Evolutionary conservation across 2,329 filamentous ascomycete species (phyloP).

Genomic region (Nemania sp.): DNA sequence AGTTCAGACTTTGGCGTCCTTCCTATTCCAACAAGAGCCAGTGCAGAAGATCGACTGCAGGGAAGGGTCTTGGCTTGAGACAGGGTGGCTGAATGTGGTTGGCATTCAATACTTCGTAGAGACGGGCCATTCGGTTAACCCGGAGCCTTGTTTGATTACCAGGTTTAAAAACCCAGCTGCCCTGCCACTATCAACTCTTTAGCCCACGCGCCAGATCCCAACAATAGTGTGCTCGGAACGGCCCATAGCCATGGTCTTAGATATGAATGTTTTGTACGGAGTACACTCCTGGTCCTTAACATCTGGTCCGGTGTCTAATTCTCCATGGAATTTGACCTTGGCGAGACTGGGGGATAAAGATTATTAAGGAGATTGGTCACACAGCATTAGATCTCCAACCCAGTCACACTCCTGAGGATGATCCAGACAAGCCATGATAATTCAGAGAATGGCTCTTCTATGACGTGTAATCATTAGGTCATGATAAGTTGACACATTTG

Average conservation of each 20-base stretch:
- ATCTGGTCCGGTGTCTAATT: background rate
- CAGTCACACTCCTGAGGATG: background rate
- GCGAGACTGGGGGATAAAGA: background rate
- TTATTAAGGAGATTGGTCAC: background rate
- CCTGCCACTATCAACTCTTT: background rate
- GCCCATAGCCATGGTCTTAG: too few species aligned
- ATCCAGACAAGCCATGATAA: background rate
- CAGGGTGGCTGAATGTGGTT: constrained; percentile 4
- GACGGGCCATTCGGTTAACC: background rate
- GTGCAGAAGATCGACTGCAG: constrained; percentile 7
- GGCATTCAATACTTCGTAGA: constrained; percentile 2
- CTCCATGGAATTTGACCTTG: background rate
- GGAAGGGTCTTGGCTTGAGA: background rate
- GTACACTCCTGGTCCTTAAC: background rate
- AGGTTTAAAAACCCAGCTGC: background rate
- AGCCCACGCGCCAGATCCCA: too few species aligned
- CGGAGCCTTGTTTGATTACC: constrained; percentile 8
- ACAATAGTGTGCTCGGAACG: too few species aligned
- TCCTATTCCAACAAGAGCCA: constrained; percentile 11
- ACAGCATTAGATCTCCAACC: background rate
- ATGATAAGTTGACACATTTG: background rate
- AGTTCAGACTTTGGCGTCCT: background rate
- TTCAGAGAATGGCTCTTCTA: background rate
- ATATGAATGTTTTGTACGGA: background rate
- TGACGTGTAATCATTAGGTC: too few species aligned